These are phyloP conservation scores for Nicotiana tomentosiformis DNA, from an alignment of 257 asterid species.

Conservation along the genomic window DNA sequence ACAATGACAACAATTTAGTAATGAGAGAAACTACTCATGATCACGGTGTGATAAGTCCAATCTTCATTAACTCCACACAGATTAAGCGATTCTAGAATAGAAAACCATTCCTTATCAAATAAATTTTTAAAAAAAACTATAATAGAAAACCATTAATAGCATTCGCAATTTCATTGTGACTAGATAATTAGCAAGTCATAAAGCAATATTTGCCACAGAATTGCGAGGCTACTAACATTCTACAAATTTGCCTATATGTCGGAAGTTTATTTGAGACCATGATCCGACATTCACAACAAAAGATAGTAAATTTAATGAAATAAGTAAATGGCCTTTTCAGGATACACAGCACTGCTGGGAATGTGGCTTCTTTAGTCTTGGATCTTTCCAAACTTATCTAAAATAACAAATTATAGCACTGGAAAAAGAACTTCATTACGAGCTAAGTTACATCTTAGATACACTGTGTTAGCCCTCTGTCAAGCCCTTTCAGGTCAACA, in stretches of 20 bases:
- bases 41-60: background rate
- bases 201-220: background rate
- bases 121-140: background rate
- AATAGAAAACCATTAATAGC: background rate
- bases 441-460: background rate
- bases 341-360: background rate
- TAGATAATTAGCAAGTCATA: background rate
- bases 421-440: background rate
- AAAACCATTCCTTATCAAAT: background rate
- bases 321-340: background rate
- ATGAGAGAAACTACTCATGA: background rate
- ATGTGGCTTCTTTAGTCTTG: constrained; percentile 3
- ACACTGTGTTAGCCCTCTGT: background rate
- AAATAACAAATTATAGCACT: background rate
- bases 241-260: background rate
- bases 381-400: constrained; percentile 6
- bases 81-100: background rate
- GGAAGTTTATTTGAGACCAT: background rate
- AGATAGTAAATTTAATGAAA: background rate
- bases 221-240: background rate
- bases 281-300: background rate
- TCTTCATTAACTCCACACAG: background rate
- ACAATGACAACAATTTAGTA: background rate
- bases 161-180: background rate
- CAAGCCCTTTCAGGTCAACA: background rate